Evolutionary conservation across 371 early-diverging fungal genomes (phyloP).

Genomic region (Mucor saturninus): DNA sequence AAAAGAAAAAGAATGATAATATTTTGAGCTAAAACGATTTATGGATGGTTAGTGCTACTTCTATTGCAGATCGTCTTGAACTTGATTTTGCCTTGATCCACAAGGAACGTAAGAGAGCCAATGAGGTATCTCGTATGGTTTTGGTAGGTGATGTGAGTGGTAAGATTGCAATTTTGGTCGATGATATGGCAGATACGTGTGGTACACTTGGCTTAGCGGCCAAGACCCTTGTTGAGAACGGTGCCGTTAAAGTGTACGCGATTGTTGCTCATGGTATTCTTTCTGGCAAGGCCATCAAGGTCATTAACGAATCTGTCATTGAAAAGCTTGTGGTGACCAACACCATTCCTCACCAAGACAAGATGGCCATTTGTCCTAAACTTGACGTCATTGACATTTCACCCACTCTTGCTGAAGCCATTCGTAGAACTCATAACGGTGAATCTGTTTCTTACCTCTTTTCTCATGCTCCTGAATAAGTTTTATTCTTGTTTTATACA

Average conservation of each 20-base stretch:
- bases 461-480: conserved; percentile 57
- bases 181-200: conserved; percentile 99
- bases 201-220: conserved; percentile 95
- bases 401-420: conserved; percentile 93
- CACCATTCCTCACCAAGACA: conserved; percentile 93
- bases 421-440: conserved; percentile 90
- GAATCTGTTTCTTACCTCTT: conserved; percentile 91
- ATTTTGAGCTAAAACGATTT: too few relatives aligned
- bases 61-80: conserved; percentile 94
- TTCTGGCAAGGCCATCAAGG: conserved; percentile 90
- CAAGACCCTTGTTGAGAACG: conserved; percentile 87
- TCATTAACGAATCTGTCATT: conserved; percentile 86
- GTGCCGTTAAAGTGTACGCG: conserved; percentile 93
- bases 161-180: conserved; percentile 92
- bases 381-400: conserved; percentile 93
- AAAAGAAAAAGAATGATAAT: conserved; percentile 22
- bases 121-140: conserved; percentile 95
- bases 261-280: conserved; percentile 95
- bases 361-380: conserved; percentile 86
- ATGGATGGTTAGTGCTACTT: conserved; percentile 64
- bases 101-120: conserved; percentile 96
- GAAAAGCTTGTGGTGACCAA: conserved; percentile 91
- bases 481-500: not conserved
- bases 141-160: conserved; percentile 95
- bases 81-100: conserved; percentile 98